Base-by-base conservation (phyloP, 176 grass and related monocot species). In the Thalia dealbata region DNA sequence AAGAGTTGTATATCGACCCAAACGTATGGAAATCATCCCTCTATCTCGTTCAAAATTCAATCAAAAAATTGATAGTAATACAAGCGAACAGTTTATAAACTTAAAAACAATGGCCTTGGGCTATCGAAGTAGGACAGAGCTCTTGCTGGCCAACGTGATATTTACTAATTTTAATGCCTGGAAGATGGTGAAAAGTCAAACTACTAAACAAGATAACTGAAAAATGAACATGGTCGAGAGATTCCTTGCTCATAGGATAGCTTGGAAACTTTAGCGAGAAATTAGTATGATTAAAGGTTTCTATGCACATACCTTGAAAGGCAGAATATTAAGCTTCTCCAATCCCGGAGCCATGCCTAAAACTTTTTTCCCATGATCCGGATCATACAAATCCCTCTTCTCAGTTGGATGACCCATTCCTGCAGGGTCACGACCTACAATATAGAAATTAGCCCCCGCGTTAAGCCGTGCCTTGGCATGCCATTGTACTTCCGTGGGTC, bases 401-500 rank as follows among this genome's bases (percentile, higher is more conserved):
- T 97, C 93, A 38, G 81, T 88, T 0, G 93, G 93, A 87, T 97
- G 93, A 35, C 89, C 79, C 89, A 97, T 97, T 61, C 93, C 93
- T 54, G 93, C 89, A 32, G 93, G 93, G 85, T 97, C 93, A 64
- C 93, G 93, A 9, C 93, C 93, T 68, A 97, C 89, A 15, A 97
- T 97, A 78, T 97, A 97, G 73, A 97, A 97, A 86, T 97, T 97
- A 67, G 93, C 93, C 29, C 93, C 93, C 50, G 93, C 89, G 66
- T 97, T 92, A 71, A 97, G 80, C 1, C 93, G 21, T 14, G 89
- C 93, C 79, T 97, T 97, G 11, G 93, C 93, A 80, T 97, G 93
- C 93, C 93, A 97, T 70, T 97, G 93, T 78, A 97, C 93, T 76
- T 97, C 93, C 48, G 93, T 92, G 72, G 93, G 93, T 41, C 93